Evolutionary conservation across 2,329 filamentous ascomycete species (phyloP).

Genomic region (Talaromyces sp.): DNA sequence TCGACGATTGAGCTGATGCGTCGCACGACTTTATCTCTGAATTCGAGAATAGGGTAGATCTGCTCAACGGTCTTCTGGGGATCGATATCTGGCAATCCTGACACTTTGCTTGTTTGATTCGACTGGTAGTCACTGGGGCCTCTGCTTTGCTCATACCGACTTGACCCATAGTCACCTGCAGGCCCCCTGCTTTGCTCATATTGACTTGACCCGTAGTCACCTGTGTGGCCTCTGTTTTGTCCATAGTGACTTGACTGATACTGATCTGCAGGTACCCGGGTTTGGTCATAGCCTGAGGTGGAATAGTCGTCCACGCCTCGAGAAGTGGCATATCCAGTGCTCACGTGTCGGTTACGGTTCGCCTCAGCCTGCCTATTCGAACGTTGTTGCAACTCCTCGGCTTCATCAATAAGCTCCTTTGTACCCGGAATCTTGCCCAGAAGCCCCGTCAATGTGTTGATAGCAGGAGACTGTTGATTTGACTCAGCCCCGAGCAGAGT

Average conservation of each 20-base stretch:
- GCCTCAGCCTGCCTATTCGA: constrained; percentile 61
- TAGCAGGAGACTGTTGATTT: constrained; percentile 38
- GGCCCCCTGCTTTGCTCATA: not conserved
- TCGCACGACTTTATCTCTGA: constrained; percentile 89
- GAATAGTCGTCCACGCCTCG: constrained; percentile 23
- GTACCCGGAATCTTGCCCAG: constrained; percentile 72
- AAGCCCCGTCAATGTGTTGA: constrained; percentile 64
- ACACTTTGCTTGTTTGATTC: constrained; percentile 44
- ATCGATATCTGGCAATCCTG: constrained; percentile 75
- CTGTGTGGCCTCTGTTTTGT: constrained; percentile 20
- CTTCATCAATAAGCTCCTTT: constrained; percentile 61
- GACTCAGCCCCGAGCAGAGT: constrained; percentile 65
- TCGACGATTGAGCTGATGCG: constrained; percentile 78
- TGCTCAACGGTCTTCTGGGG: constrained; percentile 68
- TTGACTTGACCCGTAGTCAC: constrained; percentile 24
- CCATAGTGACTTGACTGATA: not conserved
- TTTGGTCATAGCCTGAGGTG: constrained; percentile 12
- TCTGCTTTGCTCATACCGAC: constrained; percentile 5
- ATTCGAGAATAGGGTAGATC: constrained; percentile 92
- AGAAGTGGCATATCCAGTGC: constrained; percentile 19
- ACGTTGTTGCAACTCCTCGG: constrained; percentile 55
- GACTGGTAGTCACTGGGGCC: constrained; percentile 27
- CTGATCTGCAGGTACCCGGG: not conserved
- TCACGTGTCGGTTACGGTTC: constrained; percentile 42
- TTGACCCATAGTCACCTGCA: not conserved